Evolutionary conservation across 2,329 filamentous ascomycete genomes (phyloP).

Genomic region (Aspergillus sp.): DNA sequence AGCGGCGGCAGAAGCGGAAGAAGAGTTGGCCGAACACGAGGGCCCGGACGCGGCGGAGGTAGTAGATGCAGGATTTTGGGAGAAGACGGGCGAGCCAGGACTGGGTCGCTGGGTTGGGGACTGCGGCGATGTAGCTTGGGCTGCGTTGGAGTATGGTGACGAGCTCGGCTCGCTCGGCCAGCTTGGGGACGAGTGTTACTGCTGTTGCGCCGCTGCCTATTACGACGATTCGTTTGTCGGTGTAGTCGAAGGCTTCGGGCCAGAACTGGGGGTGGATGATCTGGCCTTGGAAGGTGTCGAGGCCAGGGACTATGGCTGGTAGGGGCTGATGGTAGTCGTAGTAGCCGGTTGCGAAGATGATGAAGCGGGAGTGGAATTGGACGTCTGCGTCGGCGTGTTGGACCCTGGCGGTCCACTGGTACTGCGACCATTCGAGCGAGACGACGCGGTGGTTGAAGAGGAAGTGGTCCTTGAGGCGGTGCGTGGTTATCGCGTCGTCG

Average conservation of each 20-base stretch:
- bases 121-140: constrained; percentile 54
- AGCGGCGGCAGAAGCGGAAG: constrained; percentile 41
- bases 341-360: constrained; percentile 55
- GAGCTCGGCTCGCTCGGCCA: constrained; percentile 52
- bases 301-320: constrained; percentile 51
- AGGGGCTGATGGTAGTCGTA: constrained; percentile 59
- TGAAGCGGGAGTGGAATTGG: constrained; percentile 29
- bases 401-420: constrained; percentile 22
- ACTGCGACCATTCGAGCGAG: constrained; percentile 39
- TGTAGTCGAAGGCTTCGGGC: constrained; percentile 55
- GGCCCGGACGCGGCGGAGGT: constrained; percentile 32
- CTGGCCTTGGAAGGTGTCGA: constrained; percentile 52
- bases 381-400: constrained; percentile 41
- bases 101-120: constrained; percentile 26
- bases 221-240: constrained; percentile 56
- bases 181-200: constrained; percentile 59
- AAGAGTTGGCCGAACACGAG: constrained; percentile 39
- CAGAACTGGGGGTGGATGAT: constrained; percentile 63
- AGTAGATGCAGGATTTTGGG: constrained; percentile 4
- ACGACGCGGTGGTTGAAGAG: constrained; percentile 41
- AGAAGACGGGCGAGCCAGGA: not conserved
- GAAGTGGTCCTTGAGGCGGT: constrained; percentile 46
- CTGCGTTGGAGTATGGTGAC: constrained; percentile 71
- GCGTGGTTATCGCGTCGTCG: constrained; percentile 34
- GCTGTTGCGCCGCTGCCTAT: constrained; percentile 69